Evolutionary conservation across 371 early-diverging fungal genomes (phyloP).

Genomic region (Zopfochytrium polystomum): DNA sequence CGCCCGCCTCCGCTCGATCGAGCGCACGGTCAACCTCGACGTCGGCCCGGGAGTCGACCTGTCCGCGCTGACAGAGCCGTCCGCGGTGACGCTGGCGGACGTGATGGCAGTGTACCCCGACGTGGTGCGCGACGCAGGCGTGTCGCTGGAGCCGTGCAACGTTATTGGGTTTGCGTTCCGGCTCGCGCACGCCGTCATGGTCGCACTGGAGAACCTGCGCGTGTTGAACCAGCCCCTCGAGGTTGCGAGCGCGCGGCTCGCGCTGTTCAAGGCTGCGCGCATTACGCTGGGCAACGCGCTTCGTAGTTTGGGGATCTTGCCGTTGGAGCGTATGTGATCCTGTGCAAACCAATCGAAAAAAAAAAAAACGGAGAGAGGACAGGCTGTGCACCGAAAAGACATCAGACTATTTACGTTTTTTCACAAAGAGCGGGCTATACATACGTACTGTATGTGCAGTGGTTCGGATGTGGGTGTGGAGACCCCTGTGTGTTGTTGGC

Average conservation of each 20-base stretch:
- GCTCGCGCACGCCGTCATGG: slow-evolving; percentile 81
- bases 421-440: no score
- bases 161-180: slow-evolving; percentile 91
- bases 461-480: no score
- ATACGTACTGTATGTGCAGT: no score
- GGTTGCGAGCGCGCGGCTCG: slow-evolving; percentile 78
- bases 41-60: slow-evolving; percentile 31
- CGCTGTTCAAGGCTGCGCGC: slow-evolving; percentile 70
- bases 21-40: slow-evolving; percentile 54
- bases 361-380: no score
- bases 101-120: slow-evolving; percentile 87
- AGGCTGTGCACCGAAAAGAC: no score
- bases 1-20: slow-evolving; percentile 92
- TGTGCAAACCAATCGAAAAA: no score
- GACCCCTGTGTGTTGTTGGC: no score
- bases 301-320: no score
- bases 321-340: slow-evolving; percentile 94
- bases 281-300: no score
- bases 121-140: no score
- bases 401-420: no score
- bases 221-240: slow-evolving; percentile 75
- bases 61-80: slow-evolving; percentile 51
- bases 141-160: slow-evolving; percentile 85
- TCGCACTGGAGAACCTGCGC: no score
- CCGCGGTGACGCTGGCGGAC: slow-evolving; percentile 76